Percentiles rank a stretch among this genome's conserved stretches.
These are phyloP conservation scores for Backusella liffmaniae DNA, from an alignment of 192 early-diverging fungal species.

Conservation along the genomic window DNA sequence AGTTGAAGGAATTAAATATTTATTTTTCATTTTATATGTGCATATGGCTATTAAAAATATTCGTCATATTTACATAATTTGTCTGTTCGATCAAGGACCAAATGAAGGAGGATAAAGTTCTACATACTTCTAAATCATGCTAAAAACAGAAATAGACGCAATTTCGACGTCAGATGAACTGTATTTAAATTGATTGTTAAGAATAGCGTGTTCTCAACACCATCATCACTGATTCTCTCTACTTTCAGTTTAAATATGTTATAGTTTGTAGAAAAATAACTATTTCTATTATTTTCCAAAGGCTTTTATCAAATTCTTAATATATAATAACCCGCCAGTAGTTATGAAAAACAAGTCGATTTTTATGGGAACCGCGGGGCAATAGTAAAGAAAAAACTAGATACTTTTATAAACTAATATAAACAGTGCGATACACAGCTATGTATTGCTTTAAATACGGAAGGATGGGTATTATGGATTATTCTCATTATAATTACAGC, in stretches of 20 bases:
- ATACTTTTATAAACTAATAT: too few species aligned
- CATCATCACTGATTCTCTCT: background rate
- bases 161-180: background rate
- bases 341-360: too few species aligned
- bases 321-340: too few species aligned
- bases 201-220: background rate
- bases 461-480: too few species aligned
- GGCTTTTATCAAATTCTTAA: too few species aligned
- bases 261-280: background rate
- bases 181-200: background rate
- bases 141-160: background rate
- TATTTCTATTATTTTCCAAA: too few species aligned
- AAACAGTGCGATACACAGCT: too few species aligned
- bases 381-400: too few species aligned
- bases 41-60: background rate
- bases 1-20: background rate
- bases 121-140: background rate
- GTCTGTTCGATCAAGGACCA: background rate
- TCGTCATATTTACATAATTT: conserved; percentile 3
- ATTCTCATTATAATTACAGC: too few species aligned
- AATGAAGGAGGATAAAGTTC: background rate
- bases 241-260: background rate
- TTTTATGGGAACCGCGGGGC: too few species aligned
- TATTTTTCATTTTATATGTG: background rate
- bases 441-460: too few species aligned